phyloP scores from a whole-genome alignment of 805 yeast genomes.

The Cyberlindnera mississippiensis region DNA sequence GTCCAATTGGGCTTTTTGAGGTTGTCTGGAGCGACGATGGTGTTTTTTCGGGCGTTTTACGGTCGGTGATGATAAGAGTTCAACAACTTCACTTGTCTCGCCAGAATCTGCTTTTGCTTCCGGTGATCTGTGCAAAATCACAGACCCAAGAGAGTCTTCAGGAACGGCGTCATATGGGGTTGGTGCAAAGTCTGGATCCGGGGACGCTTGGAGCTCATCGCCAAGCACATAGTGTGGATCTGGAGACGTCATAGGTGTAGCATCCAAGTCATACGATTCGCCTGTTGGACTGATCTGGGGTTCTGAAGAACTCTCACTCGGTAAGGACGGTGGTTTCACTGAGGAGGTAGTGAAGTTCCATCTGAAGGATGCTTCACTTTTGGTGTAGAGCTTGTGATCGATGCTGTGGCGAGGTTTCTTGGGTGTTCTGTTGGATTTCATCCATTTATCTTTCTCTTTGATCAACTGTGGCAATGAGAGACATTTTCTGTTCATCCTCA shows the following conservation, averaged over 20 bases:
- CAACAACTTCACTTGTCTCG: not conserved
- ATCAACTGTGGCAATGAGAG: constrained; percentile 34
- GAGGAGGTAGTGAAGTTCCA: constrained; percentile 24
- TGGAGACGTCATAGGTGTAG: constrained; percentile 24
- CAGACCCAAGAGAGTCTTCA: constrained; percentile 3
- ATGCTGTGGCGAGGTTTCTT: constrained; percentile 36
- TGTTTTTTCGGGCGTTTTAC: not conserved
- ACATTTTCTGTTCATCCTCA: constrained; percentile 35
- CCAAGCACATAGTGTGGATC: not conserved
- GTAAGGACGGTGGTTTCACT: not conserved
- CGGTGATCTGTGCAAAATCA: constrained; percentile 1
- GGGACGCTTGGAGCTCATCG: constrained; percentile 1
- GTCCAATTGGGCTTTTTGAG: constrained; percentile 16
- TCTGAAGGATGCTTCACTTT: constrained; percentile 22
- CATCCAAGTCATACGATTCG: constrained; percentile 12
- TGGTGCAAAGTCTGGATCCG: not conserved
- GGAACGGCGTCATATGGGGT: not conserved
- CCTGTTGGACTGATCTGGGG: constrained; percentile 18
- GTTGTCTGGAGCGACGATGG: not conserved
- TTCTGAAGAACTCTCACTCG: constrained; percentile 9
- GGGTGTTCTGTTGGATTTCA: no score
- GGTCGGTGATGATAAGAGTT: not conserved
- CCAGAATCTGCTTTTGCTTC: not conserved
- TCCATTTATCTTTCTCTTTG: constrained; percentile 32
- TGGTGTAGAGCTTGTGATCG: constrained; percentile 27